These are phyloP conservation scores for Aureobasidium mangrovei DNA, from an alignment of 2,329 filamentous ascomycete genomes.

Conservation along the genomic window DNA sequence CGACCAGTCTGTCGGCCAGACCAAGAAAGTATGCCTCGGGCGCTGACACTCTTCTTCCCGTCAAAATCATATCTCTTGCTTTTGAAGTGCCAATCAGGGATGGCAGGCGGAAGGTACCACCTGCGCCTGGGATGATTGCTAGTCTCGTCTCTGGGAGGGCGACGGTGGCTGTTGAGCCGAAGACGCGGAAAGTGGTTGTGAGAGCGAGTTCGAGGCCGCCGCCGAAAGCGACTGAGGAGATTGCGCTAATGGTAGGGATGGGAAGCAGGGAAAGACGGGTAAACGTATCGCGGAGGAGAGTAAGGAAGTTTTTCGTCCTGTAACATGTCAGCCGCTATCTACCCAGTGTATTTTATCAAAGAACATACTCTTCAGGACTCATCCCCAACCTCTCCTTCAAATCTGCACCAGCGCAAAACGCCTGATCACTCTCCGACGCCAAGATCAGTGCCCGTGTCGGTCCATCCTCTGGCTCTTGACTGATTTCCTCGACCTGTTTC, in stretches of 20 bases:
- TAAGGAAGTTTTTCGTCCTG: conserved; percentile 73
- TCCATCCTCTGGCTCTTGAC: conserved; percentile 47
- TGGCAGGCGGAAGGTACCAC: conserved; percentile 82
- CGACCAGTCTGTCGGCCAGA: conserved; percentile 80
- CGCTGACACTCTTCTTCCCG: conserved; percentile 73
- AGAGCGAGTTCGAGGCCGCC: conserved; percentile 91
- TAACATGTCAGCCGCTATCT: conserved; percentile 1
- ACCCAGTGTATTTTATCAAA: not conserved
- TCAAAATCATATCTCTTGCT: conserved; percentile 85
- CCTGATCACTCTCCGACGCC: conserved; percentile 73
- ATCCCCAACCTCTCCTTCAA: conserved; percentile 79
- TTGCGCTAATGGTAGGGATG: conserved; percentile 81
- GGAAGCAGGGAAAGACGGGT: conserved; percentile 63
- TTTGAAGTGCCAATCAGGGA: conserved; percentile 68
- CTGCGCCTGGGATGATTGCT: conserved; percentile 89
- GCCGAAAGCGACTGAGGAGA: conserved; percentile 79
- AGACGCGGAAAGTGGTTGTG: conserved; percentile 79
- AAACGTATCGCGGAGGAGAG: conserved; percentile 67
- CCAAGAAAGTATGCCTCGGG: conserved; percentile 88
- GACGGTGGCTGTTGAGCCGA: conserved; percentile 67
- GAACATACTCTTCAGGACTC: conserved; percentile 62
- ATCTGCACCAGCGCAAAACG: conserved; percentile 92
- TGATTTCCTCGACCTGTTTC: conserved; percentile 63
- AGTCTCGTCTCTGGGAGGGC: conserved; percentile 86
- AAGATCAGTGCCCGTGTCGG: conserved; percentile 73